These are phyloP conservation scores for Elymus sibiricus DNA, from an alignment of 176 grass and related monocot species.

Conservation along the genomic window DNA sequence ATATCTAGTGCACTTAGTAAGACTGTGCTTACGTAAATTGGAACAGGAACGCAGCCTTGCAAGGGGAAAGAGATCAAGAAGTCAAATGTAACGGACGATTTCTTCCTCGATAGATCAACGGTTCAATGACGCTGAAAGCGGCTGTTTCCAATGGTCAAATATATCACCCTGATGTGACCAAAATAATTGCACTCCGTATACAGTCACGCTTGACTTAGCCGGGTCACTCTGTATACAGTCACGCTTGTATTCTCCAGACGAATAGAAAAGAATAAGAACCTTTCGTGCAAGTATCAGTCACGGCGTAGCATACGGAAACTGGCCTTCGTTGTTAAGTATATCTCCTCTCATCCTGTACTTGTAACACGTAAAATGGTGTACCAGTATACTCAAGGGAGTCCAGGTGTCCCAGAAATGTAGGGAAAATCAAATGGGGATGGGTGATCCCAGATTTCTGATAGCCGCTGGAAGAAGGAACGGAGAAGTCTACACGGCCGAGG, in stretches of 20 bases:
- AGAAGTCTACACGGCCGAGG: background rate
- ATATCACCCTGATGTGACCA: background rate
- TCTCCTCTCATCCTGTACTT: background rate
- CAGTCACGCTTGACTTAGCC: slow-evolving; percentile 28
- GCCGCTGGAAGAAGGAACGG: background rate
- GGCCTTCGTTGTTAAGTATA: slow-evolving; percentile 1
- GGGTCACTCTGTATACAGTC: background rate
- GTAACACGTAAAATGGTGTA: background rate
- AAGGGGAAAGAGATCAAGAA: background rate
- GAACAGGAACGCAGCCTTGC: background rate
- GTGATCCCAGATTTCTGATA: background rate
- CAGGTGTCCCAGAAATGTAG: background rate
- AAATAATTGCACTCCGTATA: background rate
- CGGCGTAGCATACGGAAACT: background rate
- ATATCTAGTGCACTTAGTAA: background rate
- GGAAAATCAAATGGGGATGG: slow-evolving; percentile 11
- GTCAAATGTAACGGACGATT: background rate
- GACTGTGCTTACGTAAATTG: too few relatives aligned
- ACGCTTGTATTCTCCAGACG: slow-evolving; percentile 1
- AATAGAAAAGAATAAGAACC: background rate
- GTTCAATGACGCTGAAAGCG: background rate
- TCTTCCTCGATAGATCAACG: background rate
- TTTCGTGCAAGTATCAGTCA: background rate
- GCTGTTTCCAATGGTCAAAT: slow-evolving; percentile 6
- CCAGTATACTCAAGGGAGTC: background rate